A percentile compares a stretch with the other conserved stretches of the same genome.
These are phyloP conservation scores for Speleostelium caveatum DNA, from an alignment of 78 protist species.

Conservation along the genomic window DNA sequence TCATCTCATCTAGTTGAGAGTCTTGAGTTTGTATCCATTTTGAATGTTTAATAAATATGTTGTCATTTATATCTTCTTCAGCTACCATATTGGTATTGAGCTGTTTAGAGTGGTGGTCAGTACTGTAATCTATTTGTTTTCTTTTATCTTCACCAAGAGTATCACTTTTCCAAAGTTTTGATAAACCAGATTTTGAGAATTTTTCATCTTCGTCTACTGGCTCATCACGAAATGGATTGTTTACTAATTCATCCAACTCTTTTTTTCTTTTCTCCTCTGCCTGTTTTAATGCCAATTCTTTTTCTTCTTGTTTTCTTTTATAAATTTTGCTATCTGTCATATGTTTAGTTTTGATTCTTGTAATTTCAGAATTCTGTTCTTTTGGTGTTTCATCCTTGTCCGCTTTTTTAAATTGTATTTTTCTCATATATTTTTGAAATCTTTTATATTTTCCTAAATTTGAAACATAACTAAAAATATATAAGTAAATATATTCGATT, in stretches of 20 bases:
- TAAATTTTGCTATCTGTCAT: constrained; percentile 25
- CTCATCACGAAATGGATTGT: constrained; percentile 14
- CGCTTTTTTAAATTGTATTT: neutral
- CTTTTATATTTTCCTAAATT: constrained; percentile 61
- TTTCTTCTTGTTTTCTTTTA: constrained; percentile 24
- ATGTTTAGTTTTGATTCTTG: constrained; percentile 33
- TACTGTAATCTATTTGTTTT: neutral
- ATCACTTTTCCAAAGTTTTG: constrained; percentile 4
- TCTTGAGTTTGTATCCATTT: constrained; percentile 48
- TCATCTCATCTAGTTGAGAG: constrained; percentile 62
- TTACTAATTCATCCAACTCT: neutral
- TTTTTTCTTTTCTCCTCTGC: constrained; percentile 20
- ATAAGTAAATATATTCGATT: neutral
- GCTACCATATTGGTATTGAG: neutral
- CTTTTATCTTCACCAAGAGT: neutral
- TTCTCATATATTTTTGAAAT: constrained; percentile 61
- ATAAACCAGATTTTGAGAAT: constrained; percentile 12
- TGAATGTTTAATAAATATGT: constrained; percentile 24
- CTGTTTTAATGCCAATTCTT: neutral
- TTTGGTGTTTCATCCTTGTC: neutral
- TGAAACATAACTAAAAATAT: neutral
- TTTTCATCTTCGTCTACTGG: constrained; percentile 21
- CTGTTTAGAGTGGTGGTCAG: neutral
- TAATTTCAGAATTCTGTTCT: constrained; percentile 31
- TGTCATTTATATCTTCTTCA: constrained; percentile 45